Evolutionary conservation across 2,329 filamentous ascomycete genomes (phyloP).

Genomic region (Cryphonectria nitschkei): DNA sequence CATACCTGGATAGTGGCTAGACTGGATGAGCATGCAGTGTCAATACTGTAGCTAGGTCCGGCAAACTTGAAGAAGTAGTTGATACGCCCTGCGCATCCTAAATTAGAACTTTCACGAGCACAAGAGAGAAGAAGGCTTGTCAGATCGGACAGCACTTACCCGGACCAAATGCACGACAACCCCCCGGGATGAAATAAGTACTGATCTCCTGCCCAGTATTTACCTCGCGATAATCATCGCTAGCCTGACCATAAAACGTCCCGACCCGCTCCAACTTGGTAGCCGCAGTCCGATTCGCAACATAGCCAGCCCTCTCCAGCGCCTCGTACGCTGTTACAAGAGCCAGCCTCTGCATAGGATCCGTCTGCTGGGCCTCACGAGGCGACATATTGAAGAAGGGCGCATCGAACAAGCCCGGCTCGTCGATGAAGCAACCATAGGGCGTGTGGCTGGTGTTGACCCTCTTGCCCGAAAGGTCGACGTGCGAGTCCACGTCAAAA

Average conservation of each 20-base stretch:
- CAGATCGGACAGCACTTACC: conserved; percentile 31
- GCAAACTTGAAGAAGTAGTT: conserved; percentile 47
- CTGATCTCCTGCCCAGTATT: conserved; percentile 69
- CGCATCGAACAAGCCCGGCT: conserved; percentile 67
- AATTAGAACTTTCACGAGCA: background rate
- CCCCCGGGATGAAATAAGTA: conserved; percentile 57
- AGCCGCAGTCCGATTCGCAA: conserved; percentile 65
- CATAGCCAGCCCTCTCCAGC: conserved; percentile 68
- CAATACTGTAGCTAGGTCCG: conserved; percentile 43
- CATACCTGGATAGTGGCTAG: conserved; percentile 27
- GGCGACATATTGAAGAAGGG: conserved; percentile 76
- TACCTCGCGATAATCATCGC: conserved; percentile 76
- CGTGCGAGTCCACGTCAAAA: conserved; percentile 40
- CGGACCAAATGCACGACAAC: conserved; percentile 52
- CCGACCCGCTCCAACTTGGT: conserved; percentile 59
- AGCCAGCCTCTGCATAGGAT: conserved; percentile 68
- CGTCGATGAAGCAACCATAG: conserved; percentile 58
- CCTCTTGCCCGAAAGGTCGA: conserved; percentile 63
- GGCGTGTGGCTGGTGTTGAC: conserved; percentile 55
- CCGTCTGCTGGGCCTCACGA: conserved; percentile 62
- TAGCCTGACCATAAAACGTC: conserved; percentile 75
- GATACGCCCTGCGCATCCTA: conserved; percentile 40
- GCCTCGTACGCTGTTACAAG: conserved; percentile 70
- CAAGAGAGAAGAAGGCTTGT: background rate
- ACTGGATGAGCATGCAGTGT: conserved; percentile 45